phyloP scores from a whole-genome alignment of 1,284 basidiomycete species.

The Wallemia mellicola region DNA sequence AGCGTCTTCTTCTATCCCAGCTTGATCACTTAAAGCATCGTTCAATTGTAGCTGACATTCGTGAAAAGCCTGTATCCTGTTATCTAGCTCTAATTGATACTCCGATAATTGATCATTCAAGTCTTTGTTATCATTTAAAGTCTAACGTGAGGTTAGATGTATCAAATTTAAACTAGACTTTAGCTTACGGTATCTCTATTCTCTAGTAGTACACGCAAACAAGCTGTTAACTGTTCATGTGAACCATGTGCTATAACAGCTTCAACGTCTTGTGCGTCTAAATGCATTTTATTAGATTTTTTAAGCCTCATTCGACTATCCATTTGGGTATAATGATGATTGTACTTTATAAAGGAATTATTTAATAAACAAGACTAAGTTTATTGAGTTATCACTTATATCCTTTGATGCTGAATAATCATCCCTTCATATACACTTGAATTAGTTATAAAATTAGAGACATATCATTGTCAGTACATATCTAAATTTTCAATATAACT shows the following conservation, averaged over 20 bases:
- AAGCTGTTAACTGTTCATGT: neutral
- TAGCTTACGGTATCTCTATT: neutral
- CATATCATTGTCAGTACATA: neutral
- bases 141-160: neutral
- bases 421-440: neutral
- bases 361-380: too few relatives aligned
- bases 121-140: neutral
- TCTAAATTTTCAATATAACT: neutral
- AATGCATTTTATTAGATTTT: neutral
- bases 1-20: neutral
- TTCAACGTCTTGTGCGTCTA: neutral
- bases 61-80: neutral
- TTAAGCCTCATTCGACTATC: neutral
- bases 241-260: neutral
- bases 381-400: too few relatives aligned
- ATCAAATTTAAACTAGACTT: neutral
- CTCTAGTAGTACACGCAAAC: neutral
- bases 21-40: neutral
- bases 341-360: too few relatives aligned
- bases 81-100: neutral
- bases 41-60: neutral
- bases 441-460: neutral
- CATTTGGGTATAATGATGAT: neutral
- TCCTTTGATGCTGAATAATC: too few relatives aligned
- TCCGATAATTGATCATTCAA: neutral